Conservation (phyloP, 225 moss, liverwort and hornwort species). For the Sphagnum contortum region DNA sequence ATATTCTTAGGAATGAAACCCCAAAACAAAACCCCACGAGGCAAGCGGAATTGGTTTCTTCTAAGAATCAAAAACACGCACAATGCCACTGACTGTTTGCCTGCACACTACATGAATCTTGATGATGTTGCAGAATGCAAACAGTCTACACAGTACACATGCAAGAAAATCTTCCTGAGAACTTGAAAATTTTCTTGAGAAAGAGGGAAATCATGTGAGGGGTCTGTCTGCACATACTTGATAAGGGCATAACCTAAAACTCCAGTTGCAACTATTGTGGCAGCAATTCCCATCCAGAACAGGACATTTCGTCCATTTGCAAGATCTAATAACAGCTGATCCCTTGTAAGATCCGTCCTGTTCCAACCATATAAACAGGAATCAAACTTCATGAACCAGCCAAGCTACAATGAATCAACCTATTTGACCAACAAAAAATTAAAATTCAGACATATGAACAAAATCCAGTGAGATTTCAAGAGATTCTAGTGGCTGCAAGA, state of each 20-base stretch:
- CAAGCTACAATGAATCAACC: no score
- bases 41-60: no score
- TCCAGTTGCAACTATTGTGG: constrained; percentile 37
- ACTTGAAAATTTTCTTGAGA: no score
- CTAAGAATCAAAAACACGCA: constrained; percentile 42
- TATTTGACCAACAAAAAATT: no score
- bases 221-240: constrained; percentile 22
- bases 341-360: constrained; percentile 32
- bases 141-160: no score
- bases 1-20: no score
- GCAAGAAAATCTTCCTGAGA: no score
- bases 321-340: constrained; percentile 52
- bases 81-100: constrained; percentile 34
- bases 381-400: no score
- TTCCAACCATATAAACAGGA: neutral
- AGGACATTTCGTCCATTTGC: constrained; percentile 44
- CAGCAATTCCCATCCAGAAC: constrained; percentile 61
- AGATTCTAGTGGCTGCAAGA: neutral
- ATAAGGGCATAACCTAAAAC: constrained; percentile 51
- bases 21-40: no score
- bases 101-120: constrained; percentile 28
- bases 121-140: neutral
- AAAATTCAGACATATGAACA: no score
- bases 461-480: neutral
- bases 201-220: no score